Conservation (phyloP, 371 early-diverging fungal species). For the Apophysomyces variabilis region DNA sequence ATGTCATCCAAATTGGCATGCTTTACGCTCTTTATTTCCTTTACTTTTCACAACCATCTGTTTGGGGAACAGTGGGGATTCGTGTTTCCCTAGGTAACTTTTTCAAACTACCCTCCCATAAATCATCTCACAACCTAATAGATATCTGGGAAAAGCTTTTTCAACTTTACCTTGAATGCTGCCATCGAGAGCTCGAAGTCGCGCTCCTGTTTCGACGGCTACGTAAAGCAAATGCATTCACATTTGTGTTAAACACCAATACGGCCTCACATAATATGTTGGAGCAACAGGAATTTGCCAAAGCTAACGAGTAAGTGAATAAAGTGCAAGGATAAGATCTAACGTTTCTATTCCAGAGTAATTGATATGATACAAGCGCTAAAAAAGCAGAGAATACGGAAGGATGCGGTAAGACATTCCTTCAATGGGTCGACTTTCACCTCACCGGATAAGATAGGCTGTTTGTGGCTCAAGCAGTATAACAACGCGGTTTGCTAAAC, state of each 20-base stretch:
- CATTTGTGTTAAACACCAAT: background rate
- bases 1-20: constrained; percentile 10
- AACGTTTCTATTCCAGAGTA: constrained; percentile 1
- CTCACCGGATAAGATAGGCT: background rate
- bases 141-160: constrained; percentile 8
- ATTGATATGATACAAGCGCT: constrained; percentile 8
- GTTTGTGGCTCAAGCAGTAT: background rate
- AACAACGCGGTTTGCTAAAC: background rate
- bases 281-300: constrained; percentile 6
- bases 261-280: background rate
- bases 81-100: constrained; percentile 11
- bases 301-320: background rate
- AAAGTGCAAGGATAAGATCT: background rate
- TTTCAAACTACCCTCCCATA: background rate
- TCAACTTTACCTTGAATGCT: constrained; percentile 13
- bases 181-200: background rate
- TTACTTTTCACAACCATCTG: constrained; percentile 11
- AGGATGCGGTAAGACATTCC: constrained; percentile 10
- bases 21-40: constrained; percentile 17
- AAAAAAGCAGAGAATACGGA: background rate
- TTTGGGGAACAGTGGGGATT: background rate
- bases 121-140: background rate
- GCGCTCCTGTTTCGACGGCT: constrained; percentile 11
- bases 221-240: constrained; percentile 14
- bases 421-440: background rate